Base-by-base conservation (phyloP, 768 basidiomycete genomes). In the Amyloporia xantha region DNA sequence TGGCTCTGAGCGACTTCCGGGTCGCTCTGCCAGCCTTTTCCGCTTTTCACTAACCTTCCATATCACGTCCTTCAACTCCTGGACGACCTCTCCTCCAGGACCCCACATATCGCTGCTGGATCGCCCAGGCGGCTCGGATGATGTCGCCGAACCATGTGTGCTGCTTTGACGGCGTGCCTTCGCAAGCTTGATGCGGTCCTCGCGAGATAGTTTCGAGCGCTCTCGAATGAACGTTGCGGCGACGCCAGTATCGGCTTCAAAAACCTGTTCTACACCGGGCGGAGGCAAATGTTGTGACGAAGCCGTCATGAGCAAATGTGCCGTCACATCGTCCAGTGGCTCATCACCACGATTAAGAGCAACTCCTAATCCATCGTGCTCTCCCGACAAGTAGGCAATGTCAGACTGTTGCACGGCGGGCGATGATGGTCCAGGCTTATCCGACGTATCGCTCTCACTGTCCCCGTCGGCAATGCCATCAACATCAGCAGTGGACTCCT, bases 41-140 rank as follows among this genome's bases (percentile, higher is more conserved):
- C 81, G 71, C 58, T 74, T 72, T 66, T 90, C 84, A 26, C 86
- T 77, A 7, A 91, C 88, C 62, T 88, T 84, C 85, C 84, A 87
- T 25, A 91, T 91, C 10, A 91, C 87, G 56, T 90, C 88, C 63
- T 85, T 87, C 54, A 91, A 69, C 63, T 91, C 88, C 62, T 87
- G 81, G 4, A 91, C 86, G 28, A 91, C 86, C 52, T 90, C 88
- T 1, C 81, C 82, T 3, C 80, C 78, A 5, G 84, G 86, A 0
- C 84, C 86, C 82, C 83, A 82, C 49, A 70, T 68, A 63, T 77
- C 81, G 33, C 62, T 58, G 17, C 9, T 17, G 6, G 54, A 52
- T 11, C 47, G 41, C 40, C 41, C 48, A 28, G 49, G 51, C 50
- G 58, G 53, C 39, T 57, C 41, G 13, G 35, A 45, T 30, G 64